phyloP scores from a whole-genome alignment of 768 basidiomycete species.

The Tylopilus vinaceipallidus region DNA sequence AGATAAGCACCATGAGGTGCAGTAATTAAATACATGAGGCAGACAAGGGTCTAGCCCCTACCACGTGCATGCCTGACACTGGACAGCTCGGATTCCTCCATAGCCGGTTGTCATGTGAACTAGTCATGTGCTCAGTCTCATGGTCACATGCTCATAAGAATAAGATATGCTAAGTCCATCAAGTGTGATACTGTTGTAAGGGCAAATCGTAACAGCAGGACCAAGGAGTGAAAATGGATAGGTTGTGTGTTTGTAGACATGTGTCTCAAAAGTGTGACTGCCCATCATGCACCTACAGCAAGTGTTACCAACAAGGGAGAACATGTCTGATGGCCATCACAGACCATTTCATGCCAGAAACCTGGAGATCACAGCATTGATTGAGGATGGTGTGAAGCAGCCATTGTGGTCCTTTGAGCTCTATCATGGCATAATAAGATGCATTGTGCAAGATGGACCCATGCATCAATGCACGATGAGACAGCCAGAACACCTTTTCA shows the following conservation, averaged over 20 bases:
- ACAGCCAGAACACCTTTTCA: slow-evolving; percentile 88
- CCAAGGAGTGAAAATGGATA: slow-evolving; percentile 75
- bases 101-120: too few species aligned
- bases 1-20: too few species aligned
- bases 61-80: too few species aligned
- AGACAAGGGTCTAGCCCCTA: too few species aligned
- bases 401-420: slow-evolving; percentile 63
- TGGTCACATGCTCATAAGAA: too few species aligned
- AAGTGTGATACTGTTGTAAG: too few species aligned
- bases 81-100: too few species aligned
- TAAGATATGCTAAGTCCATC: too few species aligned
- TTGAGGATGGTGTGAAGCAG: slow-evolving; percentile 53
- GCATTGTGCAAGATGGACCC: slow-evolving; percentile 89
- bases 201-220: too few species aligned
- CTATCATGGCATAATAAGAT: slow-evolving; percentile 76
- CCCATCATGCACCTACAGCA: slow-evolving; percentile 64
- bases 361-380: slow-evolving; percentile 63
- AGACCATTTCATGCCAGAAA: slow-evolving; percentile 62
- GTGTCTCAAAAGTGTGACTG: slow-evolving; percentile 61
- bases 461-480: slow-evolving; percentile 83
- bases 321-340: background rate
- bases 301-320: slow-evolving; percentile 1
- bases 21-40: too few species aligned
- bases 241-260: slow-evolving; percentile 55
- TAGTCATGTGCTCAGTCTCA: too few species aligned